A percentile compares a stretch with the other conserved stretches of the same genome.
These are phyloP conservation scores for Aspergillus campestris DNA, from an alignment of 495 filamentous ascomycete genomes.

Conservation along the genomic window DNA sequence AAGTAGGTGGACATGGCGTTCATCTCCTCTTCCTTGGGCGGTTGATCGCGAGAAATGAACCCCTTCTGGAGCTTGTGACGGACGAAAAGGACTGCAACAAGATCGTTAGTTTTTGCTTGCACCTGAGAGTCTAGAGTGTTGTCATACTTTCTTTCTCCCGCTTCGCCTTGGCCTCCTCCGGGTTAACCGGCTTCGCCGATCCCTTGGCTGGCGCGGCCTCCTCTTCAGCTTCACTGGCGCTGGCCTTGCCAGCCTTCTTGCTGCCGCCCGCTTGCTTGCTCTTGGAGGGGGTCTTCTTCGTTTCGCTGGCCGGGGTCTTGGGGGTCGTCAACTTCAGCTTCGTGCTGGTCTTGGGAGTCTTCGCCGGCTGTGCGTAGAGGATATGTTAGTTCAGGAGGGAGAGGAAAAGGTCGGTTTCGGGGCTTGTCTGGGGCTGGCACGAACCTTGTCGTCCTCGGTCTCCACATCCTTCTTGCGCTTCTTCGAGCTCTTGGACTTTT, in stretches of 20 bases:
- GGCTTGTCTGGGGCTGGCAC: too few relatives aligned
- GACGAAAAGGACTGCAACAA: slow-evolving; percentile 60
- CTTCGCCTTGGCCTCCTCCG: slow-evolving; percentile 55
- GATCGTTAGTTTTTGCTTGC: slow-evolving; percentile 1
- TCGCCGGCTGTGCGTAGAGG: slow-evolving; percentile 31
- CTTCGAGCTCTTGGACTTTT: slow-evolving; percentile 49
- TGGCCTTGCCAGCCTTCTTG: slow-evolving; percentile 33
- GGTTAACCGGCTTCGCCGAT: slow-evolving; percentile 45
- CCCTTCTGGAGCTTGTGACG: slow-evolving; percentile 89
- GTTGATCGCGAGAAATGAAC: slow-evolving; percentile 70
- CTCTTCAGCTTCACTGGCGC: slow-evolving; percentile 37
- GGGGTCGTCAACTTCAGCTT: slow-evolving; percentile 48
- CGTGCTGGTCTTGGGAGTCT: slow-evolving; percentile 52
- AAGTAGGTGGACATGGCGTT: slow-evolving; percentile 70
- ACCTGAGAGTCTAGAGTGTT: neutral
- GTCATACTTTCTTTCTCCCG: slow-evolving; percentile 59
- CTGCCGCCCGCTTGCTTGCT: slow-evolving; percentile 43
- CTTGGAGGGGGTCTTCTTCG: slow-evolving; percentile 51
- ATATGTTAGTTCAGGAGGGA: slow-evolving; percentile 14
- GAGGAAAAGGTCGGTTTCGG: too few relatives aligned
- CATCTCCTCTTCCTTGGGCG: slow-evolving; percentile 87
- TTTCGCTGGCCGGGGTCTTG: slow-evolving; percentile 38
- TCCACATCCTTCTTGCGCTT: slow-evolving; percentile 63
- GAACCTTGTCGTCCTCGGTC: slow-evolving; percentile 40
- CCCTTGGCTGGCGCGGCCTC: slow-evolving; percentile 36